phyloP scores from a whole-genome alignment of 1,284 basidiomycete genomes.

The Coriolopsis trogii region DNA sequence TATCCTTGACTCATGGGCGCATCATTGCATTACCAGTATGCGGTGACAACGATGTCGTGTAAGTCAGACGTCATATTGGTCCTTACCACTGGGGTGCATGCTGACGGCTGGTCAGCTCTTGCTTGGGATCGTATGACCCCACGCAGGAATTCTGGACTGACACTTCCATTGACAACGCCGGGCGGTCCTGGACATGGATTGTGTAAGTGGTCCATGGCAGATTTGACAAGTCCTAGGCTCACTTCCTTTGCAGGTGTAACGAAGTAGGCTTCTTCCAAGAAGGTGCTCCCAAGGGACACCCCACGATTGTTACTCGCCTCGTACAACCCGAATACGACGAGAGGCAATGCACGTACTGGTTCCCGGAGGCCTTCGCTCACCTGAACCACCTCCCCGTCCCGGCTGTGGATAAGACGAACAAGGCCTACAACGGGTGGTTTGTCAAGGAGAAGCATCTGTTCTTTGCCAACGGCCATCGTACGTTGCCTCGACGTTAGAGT shows the following conservation, averaged over 20 bases:
- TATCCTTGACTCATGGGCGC: too few species aligned
- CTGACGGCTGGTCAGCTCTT: constrained; percentile 41
- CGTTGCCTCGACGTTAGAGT: constrained; percentile 19
- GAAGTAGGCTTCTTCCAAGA: constrained; percentile 69
- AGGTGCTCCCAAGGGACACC: constrained; percentile 53
- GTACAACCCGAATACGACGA: constrained; percentile 61
- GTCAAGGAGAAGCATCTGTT: constrained; percentile 59
- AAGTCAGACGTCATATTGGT: too few species aligned
- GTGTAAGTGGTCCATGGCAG: constrained; percentile 39
- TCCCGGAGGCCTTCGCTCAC: constrained; percentile 53
- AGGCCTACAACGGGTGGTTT: constrained; percentile 63
- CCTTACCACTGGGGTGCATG: too few species aligned
- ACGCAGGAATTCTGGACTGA: constrained; percentile 52
- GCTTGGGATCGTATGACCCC: constrained; percentile 60
- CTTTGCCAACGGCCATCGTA: constrained; percentile 61
- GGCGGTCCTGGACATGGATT: constrained; percentile 65
- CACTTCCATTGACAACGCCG: constrained; percentile 52
- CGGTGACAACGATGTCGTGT: constrained; percentile 44
- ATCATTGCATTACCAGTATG: too few species aligned
- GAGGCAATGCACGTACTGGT: constrained; percentile 67
- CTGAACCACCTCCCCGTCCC: constrained; percentile 37
- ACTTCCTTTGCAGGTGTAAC: constrained; percentile 53
- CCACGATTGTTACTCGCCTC: constrained; percentile 61
- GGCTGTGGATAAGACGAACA: constrained; percentile 47
- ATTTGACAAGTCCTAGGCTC: too few species aligned